Base-by-base conservation (phyloP, 441 rosid species). In the Macaranga tanarius region DNA sequence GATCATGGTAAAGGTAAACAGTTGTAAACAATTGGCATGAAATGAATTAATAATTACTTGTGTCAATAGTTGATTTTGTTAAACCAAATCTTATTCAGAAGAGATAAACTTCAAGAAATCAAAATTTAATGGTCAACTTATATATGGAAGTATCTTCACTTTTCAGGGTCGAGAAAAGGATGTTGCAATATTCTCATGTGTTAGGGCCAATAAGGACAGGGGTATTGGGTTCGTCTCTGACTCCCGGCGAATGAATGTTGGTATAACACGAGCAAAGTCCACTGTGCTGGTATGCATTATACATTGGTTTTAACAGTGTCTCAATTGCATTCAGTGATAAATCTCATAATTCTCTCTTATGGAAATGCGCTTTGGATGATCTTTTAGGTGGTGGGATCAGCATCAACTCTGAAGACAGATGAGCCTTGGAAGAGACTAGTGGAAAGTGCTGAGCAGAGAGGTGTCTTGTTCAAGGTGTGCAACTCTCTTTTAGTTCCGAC, bases 141-240 rank as follows among this genome's bases (percentile, higher is more conserved):
- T 42, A 26, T 19, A 28, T 55, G 44, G 61, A 50, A 62, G 31
- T 22, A 40, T 17, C 5, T 77, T 73, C 31, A 40, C 28, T 69
- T 73, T n/a, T 65, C 83, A 95, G 99, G 99, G 99, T 48, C 86
- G 97, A 78, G 99, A 95, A 77, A 92, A 92, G 81, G 98, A 91
- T 75, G 93, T 95, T 25, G 97, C 90, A 17, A 92, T 95, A 54
- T 92, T 95, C 77, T 91, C 98, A 12, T 92, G 97, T 79, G 99
- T 95, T 26, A 90, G 98, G 81, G 91, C 98, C 77, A 90, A 80
- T 28, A 78, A 86, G 71, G 82, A 82, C 45, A 79, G 86, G 70
- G 73, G 84, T 61, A 95, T 95, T 23, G 98, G 99, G 11, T 95
- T 92, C 75, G 85, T 95, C 56, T 78, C 95, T 19, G 97, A 92